These are phyloP conservation scores for Neocucurbitaria cava DNA, from an alignment of 2,329 filamentous ascomycete genomes.

Conservation along the genomic window DNA sequence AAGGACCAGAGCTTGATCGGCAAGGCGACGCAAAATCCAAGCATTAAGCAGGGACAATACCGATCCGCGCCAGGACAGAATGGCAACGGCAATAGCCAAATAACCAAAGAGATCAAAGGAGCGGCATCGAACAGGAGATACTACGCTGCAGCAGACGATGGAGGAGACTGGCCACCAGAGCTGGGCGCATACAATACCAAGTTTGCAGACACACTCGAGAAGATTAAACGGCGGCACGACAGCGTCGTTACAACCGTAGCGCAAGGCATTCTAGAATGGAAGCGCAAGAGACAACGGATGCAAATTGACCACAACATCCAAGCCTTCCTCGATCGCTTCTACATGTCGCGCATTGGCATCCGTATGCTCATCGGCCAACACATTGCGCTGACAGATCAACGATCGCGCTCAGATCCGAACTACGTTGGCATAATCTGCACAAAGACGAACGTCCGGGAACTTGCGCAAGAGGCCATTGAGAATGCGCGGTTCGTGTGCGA, in stretches of 20 bases:
- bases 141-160: conserved; percentile 90
- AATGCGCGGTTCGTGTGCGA: conserved; percentile 99
- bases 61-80: conserved; percentile 61
- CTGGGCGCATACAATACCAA: conserved; percentile 91
- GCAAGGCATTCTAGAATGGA: conserved; percentile 97
- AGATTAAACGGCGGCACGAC: conserved; percentile 95
- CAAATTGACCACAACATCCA: conserved; percentile 98
- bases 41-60: conserved; percentile 84
- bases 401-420: conserved; percentile 83
- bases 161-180: conserved; percentile 89
- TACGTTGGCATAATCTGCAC: conserved; percentile 99
- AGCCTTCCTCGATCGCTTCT: conserved; percentile 96
- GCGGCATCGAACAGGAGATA: conserved; percentile 70
- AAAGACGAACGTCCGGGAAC: conserved; percentile 93
- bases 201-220: conserved; percentile 86
- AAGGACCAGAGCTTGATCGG: conserved; percentile 73
- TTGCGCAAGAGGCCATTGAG: conserved; percentile 96
- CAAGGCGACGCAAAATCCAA: conserved; percentile 88
- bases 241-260: conserved; percentile 97
- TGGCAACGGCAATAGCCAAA: conserved; percentile 56
- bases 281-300: conserved; percentile 93
- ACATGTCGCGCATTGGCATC: conserved; percentile 99
- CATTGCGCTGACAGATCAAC: conserved; percentile 94
- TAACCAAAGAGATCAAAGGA: conserved; percentile 57
- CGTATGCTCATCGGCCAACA: conserved; percentile 99